Conservation (phyloP, 306 rosid genomes). For the Elaeagnus macrophylla region DNA sequence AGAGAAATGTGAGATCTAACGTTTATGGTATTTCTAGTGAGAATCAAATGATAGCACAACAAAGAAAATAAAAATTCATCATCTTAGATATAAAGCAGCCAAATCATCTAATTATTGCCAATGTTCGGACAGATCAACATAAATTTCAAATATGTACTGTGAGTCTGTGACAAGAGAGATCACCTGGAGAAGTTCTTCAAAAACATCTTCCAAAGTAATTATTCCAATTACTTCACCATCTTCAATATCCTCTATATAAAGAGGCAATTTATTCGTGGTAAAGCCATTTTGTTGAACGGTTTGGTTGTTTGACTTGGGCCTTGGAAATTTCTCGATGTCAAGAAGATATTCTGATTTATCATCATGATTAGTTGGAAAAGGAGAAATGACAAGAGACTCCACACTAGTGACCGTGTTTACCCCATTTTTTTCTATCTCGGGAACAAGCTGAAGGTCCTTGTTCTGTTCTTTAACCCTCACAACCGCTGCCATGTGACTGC, state of each 20-base stretch:
- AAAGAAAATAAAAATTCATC: background rate
- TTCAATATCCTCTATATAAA: slow-evolving; percentile 47
- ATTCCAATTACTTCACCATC: slow-evolving; percentile 87
- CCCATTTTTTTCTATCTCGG: slow-evolving; percentile 37
- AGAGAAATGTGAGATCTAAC: background rate
- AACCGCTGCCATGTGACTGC: slow-evolving; percentile 95
- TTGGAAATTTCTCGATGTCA: slow-evolving; percentile 45
- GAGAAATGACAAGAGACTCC: slow-evolving; percentile 35
- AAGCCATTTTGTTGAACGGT: slow-evolving; percentile 29
- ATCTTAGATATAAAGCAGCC: background rate
- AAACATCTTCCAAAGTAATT: slow-evolving; percentile 89
- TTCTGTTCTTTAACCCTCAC: slow-evolving; percentile 55
- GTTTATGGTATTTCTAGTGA: background rate
- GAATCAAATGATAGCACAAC: background rate
- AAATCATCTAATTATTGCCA: background rate
- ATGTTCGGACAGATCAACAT: background rate
- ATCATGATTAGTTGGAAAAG: slow-evolving; percentile 41
- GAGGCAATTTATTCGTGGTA: slow-evolving; percentile 26
- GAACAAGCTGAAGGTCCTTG: slow-evolving; percentile 21
- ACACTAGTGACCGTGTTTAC: slow-evolving; percentile 21
- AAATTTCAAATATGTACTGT: background rate
- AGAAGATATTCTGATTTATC: slow-evolving; percentile 29
- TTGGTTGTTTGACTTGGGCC: slow-evolving; percentile 25
- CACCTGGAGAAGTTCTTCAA: slow-evolving; percentile 86
- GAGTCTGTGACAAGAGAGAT: slow-evolving; percentile 5